A percentile compares a stretch with the other conserved stretches of the same genome.
Conservation (phyloP, 305 asterid species). For the Rubia tinctorum region DNA sequence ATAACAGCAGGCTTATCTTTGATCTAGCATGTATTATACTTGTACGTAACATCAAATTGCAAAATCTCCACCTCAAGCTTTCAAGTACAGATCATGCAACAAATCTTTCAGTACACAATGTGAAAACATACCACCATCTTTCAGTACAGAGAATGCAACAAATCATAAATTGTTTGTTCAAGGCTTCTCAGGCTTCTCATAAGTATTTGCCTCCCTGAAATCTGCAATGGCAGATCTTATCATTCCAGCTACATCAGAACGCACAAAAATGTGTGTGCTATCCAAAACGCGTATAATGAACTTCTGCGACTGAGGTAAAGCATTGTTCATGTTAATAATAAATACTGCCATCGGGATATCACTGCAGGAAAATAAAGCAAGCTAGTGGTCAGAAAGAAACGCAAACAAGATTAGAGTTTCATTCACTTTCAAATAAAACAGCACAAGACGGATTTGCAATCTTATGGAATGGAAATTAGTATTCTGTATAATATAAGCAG, state of each 20-base stretch:
- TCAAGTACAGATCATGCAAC: neutral
- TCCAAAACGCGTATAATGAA: slow-evolving; percentile 77
- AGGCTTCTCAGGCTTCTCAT: no score
- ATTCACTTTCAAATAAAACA: neutral
- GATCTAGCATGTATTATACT: neutral
- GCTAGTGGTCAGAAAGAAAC: slow-evolving; percentile 5
- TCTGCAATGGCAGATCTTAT: slow-evolving; percentile 32
- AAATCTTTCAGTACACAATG: no score
- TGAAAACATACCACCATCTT: no score
- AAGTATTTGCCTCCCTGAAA: no score
- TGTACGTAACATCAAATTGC: neutral
- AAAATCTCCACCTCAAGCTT: neutral
- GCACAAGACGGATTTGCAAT: no score
- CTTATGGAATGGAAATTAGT: neutral
- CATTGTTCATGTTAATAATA: slow-evolving; percentile 73
- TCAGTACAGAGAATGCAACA: no score
- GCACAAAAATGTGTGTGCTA: slow-evolving; percentile 72
- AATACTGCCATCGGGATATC: slow-evolving; percentile 93
- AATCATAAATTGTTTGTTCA: no score
- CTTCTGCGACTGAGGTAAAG: slow-evolving; percentile 74
- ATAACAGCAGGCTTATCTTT: neutral
- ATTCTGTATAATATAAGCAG: neutral
- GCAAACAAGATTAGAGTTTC: neutral
- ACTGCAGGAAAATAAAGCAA: slow-evolving; percentile 33
- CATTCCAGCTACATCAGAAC: slow-evolving; percentile 72